Evolutionary conservation across 148 eudicot species (phyloP), one percentile per base, ranked within the genome.

Genomic region (Talinum fruticosum): DNA sequence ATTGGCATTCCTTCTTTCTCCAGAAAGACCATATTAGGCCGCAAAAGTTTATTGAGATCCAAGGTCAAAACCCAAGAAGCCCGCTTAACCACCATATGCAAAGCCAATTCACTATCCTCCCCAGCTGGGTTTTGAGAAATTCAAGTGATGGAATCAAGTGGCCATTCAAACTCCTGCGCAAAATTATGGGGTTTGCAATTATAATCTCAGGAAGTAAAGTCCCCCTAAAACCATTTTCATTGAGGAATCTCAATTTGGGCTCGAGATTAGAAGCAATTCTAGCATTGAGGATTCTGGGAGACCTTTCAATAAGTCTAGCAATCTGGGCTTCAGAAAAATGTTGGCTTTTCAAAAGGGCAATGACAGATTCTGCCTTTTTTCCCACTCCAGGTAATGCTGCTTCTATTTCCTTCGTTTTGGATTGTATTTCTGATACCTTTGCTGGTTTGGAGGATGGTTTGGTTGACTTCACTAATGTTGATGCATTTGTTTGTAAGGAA

Each of bases 251-350:
- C 18, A 81, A 65, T 54, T 81, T 81, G 71, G 83, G 83, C 36
- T 77, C 47, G 35, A 81, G 76, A 72, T 32, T 81, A 4, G 70
- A 24, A 28, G 41, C 19, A 18, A 71, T 33, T 21, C 51, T 80
- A 35, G 34, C 36, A 44, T 34, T 61, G 29, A 81, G 66, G 41
- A 76, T 29, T 7, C 3, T 2, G 16, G 83, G 83, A 41, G 1
- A 19, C 8, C 34, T 35, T 64, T 71, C 38, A 7, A 61, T 66
- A 12, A 81, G 76, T 51, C 21, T 33, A 19, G 77, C 80, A 28
- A 81, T 81, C 65, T 76, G 83, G 72, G 74, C 16, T 29, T 81
- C 80, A 47, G 80, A 44, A 44, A 81, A 81, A 26, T 76, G 69
- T 10, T 35, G 66, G 35, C n/a, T 69, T 76, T 49, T 81, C 30